Evolutionary conservation across 1,284 basidiomycete species (phyloP).

Genomic region (Moniliophthora roreri): DNA sequence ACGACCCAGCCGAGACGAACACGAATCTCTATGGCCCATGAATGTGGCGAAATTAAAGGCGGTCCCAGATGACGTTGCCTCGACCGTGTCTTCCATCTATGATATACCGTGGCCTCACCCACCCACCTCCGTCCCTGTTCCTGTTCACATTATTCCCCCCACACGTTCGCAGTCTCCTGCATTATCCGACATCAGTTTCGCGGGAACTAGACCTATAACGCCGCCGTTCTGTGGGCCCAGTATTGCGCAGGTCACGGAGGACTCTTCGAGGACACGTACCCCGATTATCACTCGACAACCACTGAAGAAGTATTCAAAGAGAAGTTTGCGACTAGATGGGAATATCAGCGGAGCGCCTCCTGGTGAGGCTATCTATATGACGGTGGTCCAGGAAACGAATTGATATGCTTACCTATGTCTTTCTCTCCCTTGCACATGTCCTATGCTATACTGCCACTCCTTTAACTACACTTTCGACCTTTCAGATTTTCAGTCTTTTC

Average conservation of each 20-base stretch:
- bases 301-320: not conserved
- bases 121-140: conserved; percentile 16
- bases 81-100: conserved; percentile 31
- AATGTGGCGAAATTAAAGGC: conserved; percentile 4
- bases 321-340: not conserved
- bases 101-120: conserved; percentile 31
- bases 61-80: conserved; percentile 24
- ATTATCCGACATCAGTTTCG: conserved; percentile 9
- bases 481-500: no score
- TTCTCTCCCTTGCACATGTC: conserved; percentile 9
- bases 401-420: not conserved
- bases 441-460: not conserved
- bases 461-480: not conserved
- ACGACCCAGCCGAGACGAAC: not conserved
- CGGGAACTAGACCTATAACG: not conserved
- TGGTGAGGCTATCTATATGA: conserved; percentile 36
- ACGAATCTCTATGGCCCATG: conserved; percentile 5
- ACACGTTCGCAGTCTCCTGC: conserved; percentile 7
- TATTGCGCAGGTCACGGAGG: not conserved
- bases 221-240: conserved; percentile 11
- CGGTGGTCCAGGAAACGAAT: conserved; percentile 38
- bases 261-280: not conserved
- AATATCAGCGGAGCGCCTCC: not conserved
- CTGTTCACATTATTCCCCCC: conserved; percentile 1
- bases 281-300: not conserved